Conservation (phyloP, 495 filamentous ascomycete species). For the Penicillium coprophilum region DNA sequence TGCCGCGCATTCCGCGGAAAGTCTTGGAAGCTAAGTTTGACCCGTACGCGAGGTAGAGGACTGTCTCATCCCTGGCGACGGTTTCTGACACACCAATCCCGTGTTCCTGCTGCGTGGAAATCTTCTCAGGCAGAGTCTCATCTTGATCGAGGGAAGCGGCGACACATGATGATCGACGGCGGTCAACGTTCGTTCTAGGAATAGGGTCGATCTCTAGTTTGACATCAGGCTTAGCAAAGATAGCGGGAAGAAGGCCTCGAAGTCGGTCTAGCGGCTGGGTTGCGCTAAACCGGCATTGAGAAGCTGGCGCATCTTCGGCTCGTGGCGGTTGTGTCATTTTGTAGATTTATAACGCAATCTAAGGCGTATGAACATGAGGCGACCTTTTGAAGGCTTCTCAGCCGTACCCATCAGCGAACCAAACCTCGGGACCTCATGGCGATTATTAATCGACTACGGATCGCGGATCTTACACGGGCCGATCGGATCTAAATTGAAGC, state of each 20-base stretch:
- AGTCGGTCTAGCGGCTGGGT: conserved; percentile 20
- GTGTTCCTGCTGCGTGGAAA: conserved; percentile 18
- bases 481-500: not conserved
- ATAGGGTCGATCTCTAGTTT: conserved; percentile 7
- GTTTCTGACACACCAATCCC: conserved; percentile 2
- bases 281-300: conserved; percentile 23
- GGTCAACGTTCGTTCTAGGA: conserved; percentile 21
- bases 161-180: conserved; percentile 23
- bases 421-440: conserved; percentile 10
- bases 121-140: conserved; percentile 29
- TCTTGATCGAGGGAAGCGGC: conserved; percentile 26
- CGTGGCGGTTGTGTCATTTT: conserved; percentile 11
- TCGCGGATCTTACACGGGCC: not conserved
- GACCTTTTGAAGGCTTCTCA: not conserved
- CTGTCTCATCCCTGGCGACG: conserved; percentile 42
- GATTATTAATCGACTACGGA: conserved; percentile 28
- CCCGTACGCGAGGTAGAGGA: conserved; percentile 94
- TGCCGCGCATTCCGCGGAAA: conserved; percentile 72
- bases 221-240: conserved; percentile 1
- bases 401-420: conserved; percentile 15
- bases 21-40: conserved; percentile 79
- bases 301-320: conserved; percentile 3
- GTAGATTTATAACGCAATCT: conserved; percentile 5
- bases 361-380: not conserved
- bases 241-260: conserved; percentile 9